A percentile compares a stretch with the other conserved stretches of the same genome.
Conservation (phyloP, 495 filamentous ascomycete species). For the Aspergillus panamensis region DNA sequence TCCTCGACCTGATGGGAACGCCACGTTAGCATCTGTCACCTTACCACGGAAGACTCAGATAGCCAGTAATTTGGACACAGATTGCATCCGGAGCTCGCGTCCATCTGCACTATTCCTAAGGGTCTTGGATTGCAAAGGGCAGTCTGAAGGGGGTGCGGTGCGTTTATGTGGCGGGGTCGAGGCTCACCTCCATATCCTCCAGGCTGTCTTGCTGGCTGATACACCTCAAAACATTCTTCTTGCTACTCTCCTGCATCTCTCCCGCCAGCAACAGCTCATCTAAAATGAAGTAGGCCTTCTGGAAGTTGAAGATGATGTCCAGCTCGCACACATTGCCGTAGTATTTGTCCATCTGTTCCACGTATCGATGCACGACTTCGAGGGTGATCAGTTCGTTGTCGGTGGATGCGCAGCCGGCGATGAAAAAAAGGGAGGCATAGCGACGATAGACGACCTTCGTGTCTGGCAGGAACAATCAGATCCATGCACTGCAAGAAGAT, state of each 20-base stretch:
- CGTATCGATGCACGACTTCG: constrained; percentile 97
- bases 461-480: constrained; percentile 51
- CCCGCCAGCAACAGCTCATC: constrained; percentile 94
- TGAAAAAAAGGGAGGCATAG: constrained; percentile 98
- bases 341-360: constrained; percentile 99
- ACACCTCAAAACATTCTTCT: constrained; percentile 94
- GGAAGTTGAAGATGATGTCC: constrained; percentile 99
- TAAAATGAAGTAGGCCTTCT: constrained; percentile 98
- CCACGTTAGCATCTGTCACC: constrained; percentile 52
- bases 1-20: constrained; percentile 77
- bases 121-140: background rate
- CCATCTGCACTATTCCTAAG: background rate
- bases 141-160: background rate
- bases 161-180: background rate
- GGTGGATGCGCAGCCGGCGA: constrained; percentile 88
- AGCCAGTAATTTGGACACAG: too few relatives aligned
- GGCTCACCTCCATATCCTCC: constrained; percentile 95
- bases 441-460: constrained; percentile 97
- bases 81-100: too few relatives aligned
- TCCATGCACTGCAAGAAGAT: constrained; percentile 4
- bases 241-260: constrained; percentile 98
- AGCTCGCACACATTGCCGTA: constrained; percentile 99
- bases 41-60: background rate
- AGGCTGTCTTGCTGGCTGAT: constrained; percentile 93
- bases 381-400: constrained; percentile 98